A percentile compares a stretch with the other conserved stretches of the same genome.
These are phyloP conservation scores for Senna siamea DNA, from an alignment of 306 rosid genomes.

Conservation along the genomic window DNA sequence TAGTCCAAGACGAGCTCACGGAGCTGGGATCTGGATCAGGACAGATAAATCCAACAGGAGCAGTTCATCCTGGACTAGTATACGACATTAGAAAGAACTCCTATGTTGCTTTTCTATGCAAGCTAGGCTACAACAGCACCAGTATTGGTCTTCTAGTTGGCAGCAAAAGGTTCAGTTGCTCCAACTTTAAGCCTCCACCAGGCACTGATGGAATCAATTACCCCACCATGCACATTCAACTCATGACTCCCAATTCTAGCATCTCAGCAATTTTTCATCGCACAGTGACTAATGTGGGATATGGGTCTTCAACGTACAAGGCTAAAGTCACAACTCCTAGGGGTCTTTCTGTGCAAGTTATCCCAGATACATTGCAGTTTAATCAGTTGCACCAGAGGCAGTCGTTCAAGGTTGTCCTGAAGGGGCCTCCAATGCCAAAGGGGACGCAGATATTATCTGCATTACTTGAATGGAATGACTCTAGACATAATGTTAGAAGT, in stretches of 20 bases:
- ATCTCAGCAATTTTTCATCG: conserved; percentile 63
- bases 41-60: conserved; percentile 62
- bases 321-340: conserved; percentile 56
- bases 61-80: conserved; percentile 69
- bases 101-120: conserved; percentile 68
- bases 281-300: conserved; percentile 68
- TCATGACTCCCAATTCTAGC: conserved; percentile 10
- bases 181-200: conserved; percentile 31
- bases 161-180: conserved; percentile 47
- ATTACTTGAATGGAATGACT: conserved; percentile 68
- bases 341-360: conserved; percentile 57
- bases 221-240: conserved; percentile 67
- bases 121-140: conserved; percentile 53
- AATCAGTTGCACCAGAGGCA: conserved; percentile 34
- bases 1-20: conserved; percentile 29
- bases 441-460: conserved; percentile 37
- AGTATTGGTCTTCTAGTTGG: conserved; percentile 52
- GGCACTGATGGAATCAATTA: conserved; percentile 86
- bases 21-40: conserved; percentile 75
- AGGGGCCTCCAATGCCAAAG: conserved; percentile 45
- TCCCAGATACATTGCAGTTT: conserved; percentile 59
- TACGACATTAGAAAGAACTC: conserved; percentile 53
- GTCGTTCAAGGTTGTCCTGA: conserved; percentile 62
- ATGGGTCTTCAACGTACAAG: conserved; percentile 54
- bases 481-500: conserved; percentile 60